Evolutionary conservation across 1,139 yeast genomes (phyloP).

Genomic region (Geotrichum histeridarum): DNA sequence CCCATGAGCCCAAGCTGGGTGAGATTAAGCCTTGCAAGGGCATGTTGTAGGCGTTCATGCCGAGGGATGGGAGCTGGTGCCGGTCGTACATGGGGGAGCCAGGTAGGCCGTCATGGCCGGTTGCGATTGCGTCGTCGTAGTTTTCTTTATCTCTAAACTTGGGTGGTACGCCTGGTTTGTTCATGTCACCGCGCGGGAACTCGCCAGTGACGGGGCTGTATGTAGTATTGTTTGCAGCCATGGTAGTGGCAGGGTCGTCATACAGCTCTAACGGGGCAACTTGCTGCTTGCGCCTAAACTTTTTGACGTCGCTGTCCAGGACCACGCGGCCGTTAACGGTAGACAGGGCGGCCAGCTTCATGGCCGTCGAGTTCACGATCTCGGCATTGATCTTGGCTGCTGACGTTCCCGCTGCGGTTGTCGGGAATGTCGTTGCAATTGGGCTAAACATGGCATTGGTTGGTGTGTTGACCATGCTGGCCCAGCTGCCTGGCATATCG

Average conservation of each 20-base stretch:
- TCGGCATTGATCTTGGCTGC: slow-evolving; percentile 27
- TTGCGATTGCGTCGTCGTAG: background rate
- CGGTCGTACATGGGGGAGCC: slow-evolving; percentile 18
- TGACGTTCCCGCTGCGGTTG: slow-evolving; percentile 5
- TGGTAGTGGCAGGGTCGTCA: background rate
- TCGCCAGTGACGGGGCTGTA: slow-evolving; percentile 1
- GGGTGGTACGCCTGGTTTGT: background rate
- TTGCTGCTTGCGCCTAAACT: background rate
- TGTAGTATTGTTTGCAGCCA: background rate
- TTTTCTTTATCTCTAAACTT: slow-evolving; percentile 11
- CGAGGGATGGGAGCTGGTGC: slow-evolving; percentile 4
- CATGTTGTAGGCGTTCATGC: slow-evolving; percentile 7
- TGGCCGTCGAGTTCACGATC: slow-evolving; percentile 35
- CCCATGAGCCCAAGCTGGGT: background rate
- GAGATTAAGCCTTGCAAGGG: background rate
- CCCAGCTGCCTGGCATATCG: slow-evolving; percentile 25
- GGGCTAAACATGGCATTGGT: slow-evolving; percentile 20
- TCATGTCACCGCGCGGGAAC: background rate
- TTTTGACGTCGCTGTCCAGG: slow-evolving; percentile 16
- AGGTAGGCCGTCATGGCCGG: slow-evolving; percentile 6
- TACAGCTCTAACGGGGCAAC: slow-evolving; percentile 4
- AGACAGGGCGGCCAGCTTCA: slow-evolving; percentile 38
- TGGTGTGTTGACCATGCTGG: slow-evolving; percentile 30
- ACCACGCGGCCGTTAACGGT: slow-evolving; percentile 24
- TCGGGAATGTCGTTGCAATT: slow-evolving; percentile 4